These are phyloP conservation scores for Russula brevipes DNA, from an alignment of 768 basidiomycete species.

Conservation along the genomic window DNA sequence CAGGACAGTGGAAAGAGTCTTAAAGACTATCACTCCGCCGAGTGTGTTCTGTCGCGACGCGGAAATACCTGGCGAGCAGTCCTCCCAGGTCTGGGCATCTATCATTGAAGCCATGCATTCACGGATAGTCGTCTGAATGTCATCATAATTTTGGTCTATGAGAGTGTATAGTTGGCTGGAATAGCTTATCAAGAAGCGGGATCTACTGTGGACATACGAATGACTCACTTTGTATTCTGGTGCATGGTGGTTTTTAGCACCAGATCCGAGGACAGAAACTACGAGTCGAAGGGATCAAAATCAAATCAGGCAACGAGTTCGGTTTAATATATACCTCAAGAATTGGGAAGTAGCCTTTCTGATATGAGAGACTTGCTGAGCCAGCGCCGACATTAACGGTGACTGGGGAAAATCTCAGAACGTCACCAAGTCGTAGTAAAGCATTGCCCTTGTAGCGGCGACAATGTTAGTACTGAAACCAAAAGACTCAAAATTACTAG, in stretches of 20 bases:
- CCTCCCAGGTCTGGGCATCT: conserved; percentile 27
- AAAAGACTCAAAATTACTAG: neutral
- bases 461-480: neutral
- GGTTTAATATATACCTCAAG: conserved; percentile 27
- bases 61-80: conserved; percentile 19
- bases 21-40: conserved; percentile 31
- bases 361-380: conserved; percentile 29
- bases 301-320: neutral
- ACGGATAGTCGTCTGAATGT: conserved; percentile 24
- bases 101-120: conserved; percentile 29
- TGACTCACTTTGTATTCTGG: conserved; percentile 31
- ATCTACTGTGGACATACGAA: neutral
- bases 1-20: conserved; percentile 28
- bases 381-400: conserved; percentile 19
- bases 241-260: conserved; percentile 32
- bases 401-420: conserved; percentile 29
- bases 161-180: conserved; percentile 27
- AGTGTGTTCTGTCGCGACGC: conserved; percentile 22
- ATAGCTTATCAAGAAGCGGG: neutral
- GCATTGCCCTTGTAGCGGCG: conserved; percentile 27
- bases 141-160: conserved; percentile 30
- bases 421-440: conserved; percentile 32
- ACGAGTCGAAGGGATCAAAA: neutral
- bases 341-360: conserved; percentile 33
- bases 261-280: conserved; percentile 33